Evolutionary conservation across 768 basidiomycete species (phyloP).

Genomic region (Hygrophorus russula): DNA sequence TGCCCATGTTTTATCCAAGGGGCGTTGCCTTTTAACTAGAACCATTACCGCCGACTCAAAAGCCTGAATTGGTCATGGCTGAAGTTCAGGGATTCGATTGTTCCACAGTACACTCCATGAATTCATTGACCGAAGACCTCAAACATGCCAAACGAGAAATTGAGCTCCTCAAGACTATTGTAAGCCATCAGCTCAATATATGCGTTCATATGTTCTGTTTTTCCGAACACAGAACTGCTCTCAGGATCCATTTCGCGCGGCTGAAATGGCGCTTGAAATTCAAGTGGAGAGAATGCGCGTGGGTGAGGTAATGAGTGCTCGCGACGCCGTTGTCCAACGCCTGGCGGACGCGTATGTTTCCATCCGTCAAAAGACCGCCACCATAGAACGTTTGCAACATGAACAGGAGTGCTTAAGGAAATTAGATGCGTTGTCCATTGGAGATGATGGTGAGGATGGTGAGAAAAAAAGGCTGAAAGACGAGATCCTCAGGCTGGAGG

Average conservation of each 20-base stretch:
- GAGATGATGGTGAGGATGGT: slow-evolving; percentile 5
- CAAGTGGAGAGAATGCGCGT: slow-evolving; percentile 42
- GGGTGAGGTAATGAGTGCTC: slow-evolving; percentile 46
- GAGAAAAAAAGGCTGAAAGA: slow-evolving; percentile 22
- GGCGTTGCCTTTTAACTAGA: too few relatives aligned
- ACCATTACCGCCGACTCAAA: too few relatives aligned
- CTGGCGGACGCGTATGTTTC: slow-evolving; percentile 50
- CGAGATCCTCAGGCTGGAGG: slow-evolving; percentile 27
- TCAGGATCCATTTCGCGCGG: slow-evolving; percentile 35
- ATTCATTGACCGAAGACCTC: slow-evolving; percentile 4
- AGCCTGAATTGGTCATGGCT: too few relatives aligned
- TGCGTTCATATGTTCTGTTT: slow-evolving; percentile 6
- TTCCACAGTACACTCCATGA: neutral
- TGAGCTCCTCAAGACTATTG: slow-evolving; percentile 11
- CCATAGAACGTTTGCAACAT: slow-evolving; percentile 36
- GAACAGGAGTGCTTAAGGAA: slow-evolving; percentile 18
- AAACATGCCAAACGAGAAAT: slow-evolving; percentile 13
- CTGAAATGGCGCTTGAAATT: slow-evolving; percentile 44
- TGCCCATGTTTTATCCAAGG: too few relatives aligned
- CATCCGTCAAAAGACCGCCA: slow-evolving; percentile 46
- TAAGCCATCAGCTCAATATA: slow-evolving; percentile 7
- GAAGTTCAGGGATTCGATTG: too few relatives aligned
- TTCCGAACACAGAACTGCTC: neutral
- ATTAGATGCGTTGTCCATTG: slow-evolving; percentile 9
- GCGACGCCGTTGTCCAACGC: slow-evolving; percentile 48